Base-by-base conservation (phyloP, 1,139 yeast genomes). In the Saccharomycopsis crataegensis region DNA sequence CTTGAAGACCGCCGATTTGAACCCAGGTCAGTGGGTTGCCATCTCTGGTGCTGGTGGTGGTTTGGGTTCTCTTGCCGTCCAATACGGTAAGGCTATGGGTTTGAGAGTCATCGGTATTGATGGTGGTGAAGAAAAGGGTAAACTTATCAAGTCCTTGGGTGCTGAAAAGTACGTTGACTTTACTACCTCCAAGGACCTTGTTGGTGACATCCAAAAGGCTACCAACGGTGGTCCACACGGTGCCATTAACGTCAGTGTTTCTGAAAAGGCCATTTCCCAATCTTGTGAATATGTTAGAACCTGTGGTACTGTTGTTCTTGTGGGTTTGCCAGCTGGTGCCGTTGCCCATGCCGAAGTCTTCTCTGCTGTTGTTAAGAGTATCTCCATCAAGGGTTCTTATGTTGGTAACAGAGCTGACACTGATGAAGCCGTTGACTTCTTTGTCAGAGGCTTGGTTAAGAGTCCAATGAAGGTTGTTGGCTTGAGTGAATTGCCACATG, bases 331-430 rank as follows among this genome's bases (percentile, higher is more conserved):
- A 67, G 83, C 83, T 49, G 76, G 75, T 62, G 83, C 84, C 54
- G 74, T 75, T 63, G 76, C 79, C 59, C 66, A 66, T 55, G 75
- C 83, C 47, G 75, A 77, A 57, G 82, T 81, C 48, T 80, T 81
- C 68, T 70, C 72, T 58, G 72, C 80, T 58, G 86, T 81, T 59
- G 78, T 79, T 59, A 80, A 73, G 67, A 76, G 83, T 57, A 70
- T 78, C 65, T 67, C 70, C 59, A 78, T 81, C 64, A 77, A 68
- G 59, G 86, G 86, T 66, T 81, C 86, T 59, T 81, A 80, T 66
- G 86, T 81, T 59, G 86, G 86, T 68, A 81, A 80, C 79, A 77
- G 86, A 75, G 84, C 85, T 61, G 86, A 81, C 68, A 74, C 84
- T 60, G 77, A 82, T 62, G 85, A 80, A 71, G 86, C 86, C 60